phyloP scores from a whole-genome alignment of 139 green algal species.

The Axilococcus clingmanii region DNA sequence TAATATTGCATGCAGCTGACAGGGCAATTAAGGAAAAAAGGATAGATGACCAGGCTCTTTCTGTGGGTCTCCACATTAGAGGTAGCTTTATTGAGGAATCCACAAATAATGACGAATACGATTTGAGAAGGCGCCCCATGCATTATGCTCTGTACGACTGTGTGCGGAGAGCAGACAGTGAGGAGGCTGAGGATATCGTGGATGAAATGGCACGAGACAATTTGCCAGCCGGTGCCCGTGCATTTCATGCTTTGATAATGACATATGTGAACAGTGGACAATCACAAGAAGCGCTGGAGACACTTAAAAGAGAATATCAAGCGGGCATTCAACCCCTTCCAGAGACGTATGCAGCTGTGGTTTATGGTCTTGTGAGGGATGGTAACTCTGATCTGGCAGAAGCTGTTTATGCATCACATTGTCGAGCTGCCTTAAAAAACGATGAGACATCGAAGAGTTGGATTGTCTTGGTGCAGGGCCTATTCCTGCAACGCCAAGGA shows the following conservation, averaged over 20 bases:
- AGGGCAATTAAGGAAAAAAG: too few relatives aligned
- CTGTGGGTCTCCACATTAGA: neutral
- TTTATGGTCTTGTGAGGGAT: slow-evolving; percentile 6
- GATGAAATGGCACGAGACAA: slow-evolving; percentile 3
- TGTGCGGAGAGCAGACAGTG: neutral
- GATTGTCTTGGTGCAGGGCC: neutral
- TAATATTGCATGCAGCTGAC: too few relatives aligned
- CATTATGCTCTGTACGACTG: slow-evolving; percentile 1
- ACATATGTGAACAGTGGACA: slow-evolving; percentile 7
- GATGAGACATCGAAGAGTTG: slow-evolving; percentile 9
- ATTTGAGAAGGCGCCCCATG: neutral
- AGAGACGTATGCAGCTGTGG: slow-evolving; percentile 6
- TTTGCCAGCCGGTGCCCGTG: slow-evolving; percentile 1
- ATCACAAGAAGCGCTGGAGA: slow-evolving; percentile 1
- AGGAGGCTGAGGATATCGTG: slow-evolving; percentile 3
- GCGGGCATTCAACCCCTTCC: slow-evolving; percentile 7
- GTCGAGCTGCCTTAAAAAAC: neutral
- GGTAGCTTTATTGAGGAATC: neutral
- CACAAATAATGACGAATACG: neutral
- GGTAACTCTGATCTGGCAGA: slow-evolving; percentile 2
- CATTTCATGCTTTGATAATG: slow-evolving; percentile 8
- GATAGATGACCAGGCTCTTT: neutral
- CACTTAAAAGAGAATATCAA: neutral
- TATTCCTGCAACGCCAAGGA: too few relatives aligned
- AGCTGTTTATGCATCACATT: slow-evolving; percentile 12